These are phyloP conservation scores for Orbilia brochopaga DNA, from an alignment of 2,329 filamentous ascomycete genomes.

Conservation along the genomic window DNA sequence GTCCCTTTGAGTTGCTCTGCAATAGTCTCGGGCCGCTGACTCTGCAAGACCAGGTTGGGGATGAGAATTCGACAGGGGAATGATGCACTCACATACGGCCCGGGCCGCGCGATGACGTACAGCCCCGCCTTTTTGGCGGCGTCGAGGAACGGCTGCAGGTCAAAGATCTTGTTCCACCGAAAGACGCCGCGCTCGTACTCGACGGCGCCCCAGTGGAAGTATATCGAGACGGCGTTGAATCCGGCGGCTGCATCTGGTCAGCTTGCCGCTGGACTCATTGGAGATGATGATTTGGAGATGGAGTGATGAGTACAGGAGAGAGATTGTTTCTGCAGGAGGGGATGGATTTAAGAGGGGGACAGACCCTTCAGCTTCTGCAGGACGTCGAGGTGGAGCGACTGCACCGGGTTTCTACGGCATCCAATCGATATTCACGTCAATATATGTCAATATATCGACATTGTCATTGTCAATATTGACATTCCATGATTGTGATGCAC, in stretches of 20 bases:
- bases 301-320: too few species aligned
- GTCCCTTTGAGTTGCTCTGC: too few species aligned
- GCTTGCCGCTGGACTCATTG: too few species aligned
- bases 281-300: too few species aligned
- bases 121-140: constrained; percentile 55
- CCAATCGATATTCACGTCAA: constrained; percentile 58
- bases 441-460: background rate
- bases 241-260: constrained; percentile 63
- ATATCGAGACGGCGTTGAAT: constrained; percentile 70
- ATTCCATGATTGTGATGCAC: too few species aligned
- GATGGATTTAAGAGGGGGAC: too few species aligned
- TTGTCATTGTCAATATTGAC: background rate
- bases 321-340: too few species aligned
- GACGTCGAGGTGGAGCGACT: constrained; percentile 67
- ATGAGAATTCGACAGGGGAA: too few species aligned
- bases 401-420: constrained; percentile 61
- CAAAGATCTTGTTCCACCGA: constrained; percentile 57
- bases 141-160: constrained; percentile 54
- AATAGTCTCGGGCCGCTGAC: too few species aligned
- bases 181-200: constrained; percentile 59
- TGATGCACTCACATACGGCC: constrained; percentile 54
- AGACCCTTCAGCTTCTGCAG: constrained; percentile 62
- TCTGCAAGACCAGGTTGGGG: too few species aligned
- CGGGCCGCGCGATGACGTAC: constrained; percentile 55
- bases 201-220: constrained; percentile 72